Evolutionary conservation across 2,329 filamentous ascomycete genomes (phyloP).

Genomic region (Zelopaecilomyces penicillatus): DNA sequence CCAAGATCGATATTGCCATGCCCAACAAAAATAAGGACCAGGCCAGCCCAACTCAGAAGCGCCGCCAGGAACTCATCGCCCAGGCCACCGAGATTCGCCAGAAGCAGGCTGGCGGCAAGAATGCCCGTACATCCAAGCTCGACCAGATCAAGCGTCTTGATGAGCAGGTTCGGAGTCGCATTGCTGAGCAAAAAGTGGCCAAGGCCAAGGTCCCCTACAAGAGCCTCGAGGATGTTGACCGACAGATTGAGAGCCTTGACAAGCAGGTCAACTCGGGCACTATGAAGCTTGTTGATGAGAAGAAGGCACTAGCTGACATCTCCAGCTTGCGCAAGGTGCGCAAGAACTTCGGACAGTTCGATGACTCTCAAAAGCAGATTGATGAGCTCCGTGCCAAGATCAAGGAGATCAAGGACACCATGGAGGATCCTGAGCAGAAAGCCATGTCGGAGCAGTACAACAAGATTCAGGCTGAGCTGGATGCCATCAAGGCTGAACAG

Average conservation of each 20-base stretch:
- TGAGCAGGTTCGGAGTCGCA: constrained; percentile 75
- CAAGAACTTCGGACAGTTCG: constrained; percentile 83
- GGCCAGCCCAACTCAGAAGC: constrained; percentile 71
- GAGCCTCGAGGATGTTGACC: constrained; percentile 78
- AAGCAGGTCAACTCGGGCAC: constrained; percentile 78
- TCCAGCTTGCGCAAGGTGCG: constrained; percentile 76
- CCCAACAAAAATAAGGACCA: constrained; percentile 69
- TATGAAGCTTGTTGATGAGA: constrained; percentile 96
- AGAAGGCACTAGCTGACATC: constrained; percentile 81
- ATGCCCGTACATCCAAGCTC: constrained; percentile 64
- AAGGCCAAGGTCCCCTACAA: constrained; percentile 78
- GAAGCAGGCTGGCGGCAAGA: constrained; percentile 84
- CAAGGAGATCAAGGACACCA: constrained; percentile 75
- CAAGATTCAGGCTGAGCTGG: constrained; percentile 78
- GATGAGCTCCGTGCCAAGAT: constrained; percentile 82
- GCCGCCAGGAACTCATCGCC: constrained; percentile 73
- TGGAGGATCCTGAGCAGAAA: constrained; percentile 88
- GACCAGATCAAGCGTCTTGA: constrained; percentile 92
- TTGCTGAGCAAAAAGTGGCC: constrained; percentile 79
- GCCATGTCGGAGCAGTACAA: constrained; percentile 81
- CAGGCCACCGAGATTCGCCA: constrained; percentile 77
- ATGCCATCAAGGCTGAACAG: constrained; percentile 84
- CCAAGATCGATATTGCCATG: constrained; percentile 76
- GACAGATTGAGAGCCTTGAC: constrained; percentile 71
- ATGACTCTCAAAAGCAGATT: constrained; percentile 80